Evolutionary conservation across 2,329 filamentous ascomycete species (phyloP).

Genomic region (Fusarium anguioides): DNA sequence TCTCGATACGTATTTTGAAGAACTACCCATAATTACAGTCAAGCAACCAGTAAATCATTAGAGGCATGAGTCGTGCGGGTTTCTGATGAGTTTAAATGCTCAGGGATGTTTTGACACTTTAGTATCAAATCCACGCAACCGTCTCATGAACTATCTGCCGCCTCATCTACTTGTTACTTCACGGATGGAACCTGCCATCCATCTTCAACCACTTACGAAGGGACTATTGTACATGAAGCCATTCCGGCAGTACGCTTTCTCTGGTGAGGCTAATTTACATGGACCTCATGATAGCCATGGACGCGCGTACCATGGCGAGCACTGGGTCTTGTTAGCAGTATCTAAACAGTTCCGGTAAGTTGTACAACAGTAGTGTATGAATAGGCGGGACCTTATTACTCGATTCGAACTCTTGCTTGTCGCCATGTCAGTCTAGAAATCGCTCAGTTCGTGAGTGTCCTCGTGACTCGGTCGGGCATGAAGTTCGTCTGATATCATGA

Average conservation of each 20-base stretch:
- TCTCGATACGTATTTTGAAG: conserved; percentile 10
- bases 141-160: background rate
- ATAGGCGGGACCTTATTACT: background rate
- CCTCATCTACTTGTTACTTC: conserved; percentile 14
- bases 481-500: conserved; percentile 14
- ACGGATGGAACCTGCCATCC: conserved; percentile 4
- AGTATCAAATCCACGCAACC: background rate
- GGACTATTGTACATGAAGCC: conserved; percentile 5
- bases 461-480: background rate
- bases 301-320: conserved; percentile 40
- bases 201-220: background rate
- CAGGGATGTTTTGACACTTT: conserved; percentile 4
- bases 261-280: background rate
- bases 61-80: conserved; percentile 1
- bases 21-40: background rate
- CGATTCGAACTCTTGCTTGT: background rate
- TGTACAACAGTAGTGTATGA: conserved; percentile 19
- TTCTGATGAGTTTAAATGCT: background rate
- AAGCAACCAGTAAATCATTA: conserved; percentile 2
- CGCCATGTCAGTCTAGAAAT: conserved; percentile 2
- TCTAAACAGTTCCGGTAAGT: conserved; percentile 24
- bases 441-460: background rate
- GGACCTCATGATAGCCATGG: conserved; percentile 11
- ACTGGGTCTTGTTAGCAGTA: conserved; percentile 16
- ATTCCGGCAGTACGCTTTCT: conserved; percentile 7